Base-by-base conservation (phyloP, 2,329 filamentous ascomycete genomes). In the Trichophaea hybrida region DNA sequence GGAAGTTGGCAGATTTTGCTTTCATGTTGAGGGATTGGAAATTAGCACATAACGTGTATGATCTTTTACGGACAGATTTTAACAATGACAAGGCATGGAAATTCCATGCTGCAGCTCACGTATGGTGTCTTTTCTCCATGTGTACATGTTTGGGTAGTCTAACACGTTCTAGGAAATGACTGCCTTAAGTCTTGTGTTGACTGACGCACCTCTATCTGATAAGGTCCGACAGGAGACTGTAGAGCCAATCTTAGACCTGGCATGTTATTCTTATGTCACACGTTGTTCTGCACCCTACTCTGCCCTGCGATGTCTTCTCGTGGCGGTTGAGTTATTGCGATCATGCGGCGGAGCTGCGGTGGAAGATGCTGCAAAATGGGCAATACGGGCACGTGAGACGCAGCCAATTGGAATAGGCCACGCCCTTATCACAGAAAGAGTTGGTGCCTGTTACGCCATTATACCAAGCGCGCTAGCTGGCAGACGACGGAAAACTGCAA, bases 1-100 rank as follows among this genome's bases (percentile, higher is more conserved):
- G 93, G 38, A 94, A 94, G 70, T 76, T 98, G 53, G 93, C 88
- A 48, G 93, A 98, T 71, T 97, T 91, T 73, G 84, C 89, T 8
- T 94, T 98, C 69, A 96, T 98, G 90, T 78, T 98, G 40, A 82
- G 93, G 35, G 94, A 98, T 72, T 98, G 86, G 82, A 96, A 94
- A 72, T 75, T 98, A 38, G 88, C 93, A 7, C 81, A 93, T 67
- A 89, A 85, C 10, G 95, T 88, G 0, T 98, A 96, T 70, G 91
- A 98, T 59, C 79, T 98, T 4, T 74, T 98, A 6, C 82, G 88
- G 57, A 80, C 84, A 6, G 94, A 98, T 71, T 98, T 91, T 71
- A 84, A 82, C 69, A 93, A 93, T 70, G 90, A 96, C 71, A 97
- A 97, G 72, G 94, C 93, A 1, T 98, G 93, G 93, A 88, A 82